Conservation (phyloP, 306 rosid genomes). For the Oxytropis ochrocephala region DNA sequence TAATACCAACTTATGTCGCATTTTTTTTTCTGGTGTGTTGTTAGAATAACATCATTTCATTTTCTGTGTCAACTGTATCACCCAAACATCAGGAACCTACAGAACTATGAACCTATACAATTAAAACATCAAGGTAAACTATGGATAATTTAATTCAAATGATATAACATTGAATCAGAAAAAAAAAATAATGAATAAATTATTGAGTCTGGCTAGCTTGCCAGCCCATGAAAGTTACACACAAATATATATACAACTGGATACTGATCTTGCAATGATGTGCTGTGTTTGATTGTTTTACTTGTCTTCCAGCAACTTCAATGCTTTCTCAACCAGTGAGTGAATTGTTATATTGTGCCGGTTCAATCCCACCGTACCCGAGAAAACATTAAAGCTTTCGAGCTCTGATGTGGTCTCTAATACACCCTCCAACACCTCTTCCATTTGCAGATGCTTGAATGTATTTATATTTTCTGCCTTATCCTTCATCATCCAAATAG, state of each 20-base stretch:
- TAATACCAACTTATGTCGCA: neutral
- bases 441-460: slow-evolving; percentile 53
- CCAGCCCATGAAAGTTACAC: neutral
- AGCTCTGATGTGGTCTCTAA: slow-evolving; percentile 92
- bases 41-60: neutral
- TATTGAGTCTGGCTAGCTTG: neutral
- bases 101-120: neutral
- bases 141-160: neutral
- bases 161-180: slow-evolving; percentile 4
- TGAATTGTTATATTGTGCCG: slow-evolving; percentile 67
- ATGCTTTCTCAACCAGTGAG: slow-evolving; percentile 69
- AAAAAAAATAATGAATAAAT: slow-evolving; percentile 5
- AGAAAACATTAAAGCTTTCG: slow-evolving; percentile 91
- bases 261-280: neutral
- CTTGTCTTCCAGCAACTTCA: slow-evolving; percentile 37
- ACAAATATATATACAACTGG: slow-evolving; percentile 11
- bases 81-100: neutral
- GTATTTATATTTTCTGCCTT: slow-evolving; percentile 34
- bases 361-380: slow-evolving; percentile 82
- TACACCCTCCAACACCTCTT: slow-evolving; percentile 58
- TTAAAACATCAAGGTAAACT: neutral
- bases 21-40: neutral
- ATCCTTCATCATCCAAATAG: slow-evolving; percentile 89
- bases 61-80: neutral
- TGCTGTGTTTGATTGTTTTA: slow-evolving; percentile 4